These are phyloP conservation scores for Trichoderma atrobrunneum DNA, from an alignment of 2,329 filamentous ascomycete species.

Conservation along the genomic window DNA sequence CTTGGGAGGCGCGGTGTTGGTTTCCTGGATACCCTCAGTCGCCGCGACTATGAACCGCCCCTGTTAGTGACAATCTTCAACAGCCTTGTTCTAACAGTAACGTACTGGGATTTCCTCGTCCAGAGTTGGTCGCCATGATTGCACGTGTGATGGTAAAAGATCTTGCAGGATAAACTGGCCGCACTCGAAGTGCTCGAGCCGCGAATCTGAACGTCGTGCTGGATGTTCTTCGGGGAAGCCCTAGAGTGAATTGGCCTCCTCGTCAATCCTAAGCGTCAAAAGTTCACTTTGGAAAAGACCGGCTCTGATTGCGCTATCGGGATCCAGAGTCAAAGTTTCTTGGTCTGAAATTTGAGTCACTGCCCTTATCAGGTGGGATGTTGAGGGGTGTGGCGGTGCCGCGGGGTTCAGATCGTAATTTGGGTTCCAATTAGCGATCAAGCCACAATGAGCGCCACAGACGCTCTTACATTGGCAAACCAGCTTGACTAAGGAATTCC, in stretches of 20 bases:
- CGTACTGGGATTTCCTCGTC: conserved; percentile 42
- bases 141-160: conserved; percentile 41
- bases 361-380: conserved; percentile 21
- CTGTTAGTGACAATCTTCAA: conserved; percentile 23
- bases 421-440: background rate
- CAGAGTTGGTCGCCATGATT: conserved; percentile 59
- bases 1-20: conserved; percentile 37
- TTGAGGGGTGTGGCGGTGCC: conserved; percentile 25
- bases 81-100: background rate
- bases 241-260: conserved; percentile 34
- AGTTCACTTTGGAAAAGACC: background rate
- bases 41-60: conserved; percentile 38
- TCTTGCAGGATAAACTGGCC: conserved; percentile 50
- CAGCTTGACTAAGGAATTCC: background rate
- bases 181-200: conserved; percentile 57
- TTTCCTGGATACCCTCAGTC: conserved; percentile 42
- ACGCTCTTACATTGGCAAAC: background rate
- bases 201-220: conserved; percentile 50
- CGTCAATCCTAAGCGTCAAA: conserved; percentile 5
- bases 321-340: conserved; percentile 7
- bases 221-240: conserved; percentile 39
- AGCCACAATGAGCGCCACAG: conserved; percentile 15
- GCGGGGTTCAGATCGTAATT: background rate
- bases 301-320: conserved; percentile 1
- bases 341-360: conserved; percentile 24